phyloP scores from a whole-genome alignment of 2,329 filamentous ascomycete species.

The Nothophoma quercina region DNA sequence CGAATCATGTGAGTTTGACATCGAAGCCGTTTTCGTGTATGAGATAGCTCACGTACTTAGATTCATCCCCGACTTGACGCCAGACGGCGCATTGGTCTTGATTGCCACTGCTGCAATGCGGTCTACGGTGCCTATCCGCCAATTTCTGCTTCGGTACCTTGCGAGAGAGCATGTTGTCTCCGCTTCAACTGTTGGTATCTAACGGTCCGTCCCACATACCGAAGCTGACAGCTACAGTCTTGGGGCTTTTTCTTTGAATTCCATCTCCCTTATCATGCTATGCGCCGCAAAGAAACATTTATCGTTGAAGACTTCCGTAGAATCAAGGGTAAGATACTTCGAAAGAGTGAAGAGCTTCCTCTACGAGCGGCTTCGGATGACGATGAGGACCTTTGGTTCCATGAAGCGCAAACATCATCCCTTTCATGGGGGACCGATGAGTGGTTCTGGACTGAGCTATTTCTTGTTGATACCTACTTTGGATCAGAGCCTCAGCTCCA shows the following conservation, averaged over 20 bases:
- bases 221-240: background rate
- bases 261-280: background rate
- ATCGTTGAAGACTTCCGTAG: background rate
- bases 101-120: background rate
- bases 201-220: background rate
- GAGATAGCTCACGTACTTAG: background rate
- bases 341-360: slow-evolving; percentile 20
- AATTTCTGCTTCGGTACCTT: background rate
- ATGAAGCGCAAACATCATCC: slow-evolving; percentile 29
- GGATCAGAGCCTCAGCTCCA: slow-evolving; percentile 20
- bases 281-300: background rate
- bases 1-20: slow-evolving; percentile 18
- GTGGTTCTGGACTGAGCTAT: slow-evolving; percentile 27
- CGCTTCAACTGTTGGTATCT: background rate
- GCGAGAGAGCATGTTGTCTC: background rate
- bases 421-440: slow-evolving; percentile 26
- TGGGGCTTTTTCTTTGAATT: background rate
- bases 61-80: background rate
- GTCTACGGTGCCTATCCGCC: background rate
- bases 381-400: slow-evolving; percentile 18
- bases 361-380: slow-evolving; percentile 13
- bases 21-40: background rate
- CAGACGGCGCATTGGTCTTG: background rate
- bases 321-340: slow-evolving; percentile 8
- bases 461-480: slow-evolving; percentile 28